phyloP scores from a whole-genome alignment of 2,329 filamentous ascomycete genomes.

The Calonectria henricotiae region DNA sequence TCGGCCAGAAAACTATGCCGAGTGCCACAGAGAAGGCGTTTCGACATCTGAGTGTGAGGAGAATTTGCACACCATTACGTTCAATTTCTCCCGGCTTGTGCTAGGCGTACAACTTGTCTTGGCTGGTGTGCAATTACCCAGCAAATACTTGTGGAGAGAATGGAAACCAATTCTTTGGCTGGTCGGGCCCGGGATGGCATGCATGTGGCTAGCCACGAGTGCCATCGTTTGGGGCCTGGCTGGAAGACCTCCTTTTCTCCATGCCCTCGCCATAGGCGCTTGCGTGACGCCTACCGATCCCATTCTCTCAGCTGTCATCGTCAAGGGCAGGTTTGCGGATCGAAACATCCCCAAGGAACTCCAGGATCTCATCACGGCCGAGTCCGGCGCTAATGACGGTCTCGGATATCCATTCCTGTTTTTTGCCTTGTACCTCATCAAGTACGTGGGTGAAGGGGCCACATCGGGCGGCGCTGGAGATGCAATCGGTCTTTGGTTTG shows the following conservation, averaged over 20 bases:
- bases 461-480: constrained; percentile 73
- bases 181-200: constrained; percentile 86
- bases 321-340: constrained; percentile 94
- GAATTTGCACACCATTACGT: constrained; percentile 80
- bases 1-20: constrained; percentile 82
- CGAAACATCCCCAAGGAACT: constrained; percentile 88
- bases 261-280: constrained; percentile 85
- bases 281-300: constrained; percentile 96
- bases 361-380: constrained; percentile 85
- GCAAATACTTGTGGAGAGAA: constrained; percentile 84
- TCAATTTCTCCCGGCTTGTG: constrained; percentile 89
- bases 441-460: constrained; percentile 77
- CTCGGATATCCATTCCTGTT: constrained; percentile 92
- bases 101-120: constrained; percentile 92
- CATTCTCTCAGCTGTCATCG: constrained; percentile 88
- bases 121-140: constrained; percentile 89
- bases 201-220: constrained; percentile 90
- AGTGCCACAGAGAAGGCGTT: constrained; percentile 50
- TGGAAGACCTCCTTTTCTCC: constrained; percentile 80
- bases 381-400: constrained; percentile 92
- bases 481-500: constrained; percentile 87
- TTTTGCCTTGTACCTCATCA: constrained; percentile 86
- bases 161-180: constrained; percentile 83
- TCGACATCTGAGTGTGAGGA: constrained; percentile 57
- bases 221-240: constrained; percentile 84